These are phyloP conservation scores for Exserohilum turcica DNA, from an alignment of 2,329 filamentous ascomycete species.

Conservation along the genomic window DNA sequence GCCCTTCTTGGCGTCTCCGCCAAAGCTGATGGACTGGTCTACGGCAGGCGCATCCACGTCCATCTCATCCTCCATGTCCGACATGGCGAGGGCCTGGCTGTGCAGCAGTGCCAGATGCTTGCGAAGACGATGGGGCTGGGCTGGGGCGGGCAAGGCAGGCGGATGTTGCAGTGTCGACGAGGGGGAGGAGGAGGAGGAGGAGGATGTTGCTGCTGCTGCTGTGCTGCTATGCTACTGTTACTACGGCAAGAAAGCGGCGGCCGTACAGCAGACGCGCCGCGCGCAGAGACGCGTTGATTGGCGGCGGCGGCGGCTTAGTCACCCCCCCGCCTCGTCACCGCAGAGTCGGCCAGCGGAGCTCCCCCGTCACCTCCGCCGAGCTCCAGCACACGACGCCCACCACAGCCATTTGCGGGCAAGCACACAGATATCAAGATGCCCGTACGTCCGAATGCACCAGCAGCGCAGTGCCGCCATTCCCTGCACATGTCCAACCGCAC, in stretches of 20 bases:
- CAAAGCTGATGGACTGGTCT: slow-evolving; percentile 67
- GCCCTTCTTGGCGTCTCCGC: slow-evolving; percentile 78
- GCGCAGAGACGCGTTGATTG: slow-evolving; percentile 45
- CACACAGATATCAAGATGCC: slow-evolving; percentile 53
- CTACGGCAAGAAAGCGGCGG: slow-evolving; percentile 1
- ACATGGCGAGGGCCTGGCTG: slow-evolving; percentile 49
- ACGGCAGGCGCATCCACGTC: slow-evolving; percentile 65
- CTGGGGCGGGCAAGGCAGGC: not conserved
- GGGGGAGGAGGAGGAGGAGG: no score
- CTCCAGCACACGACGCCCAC: slow-evolving; percentile 25
- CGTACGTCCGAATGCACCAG: slow-evolving; percentile 40
- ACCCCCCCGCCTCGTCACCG: slow-evolving; percentile 41
- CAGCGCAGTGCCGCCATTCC: not conserved
- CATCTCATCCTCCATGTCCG: slow-evolving; percentile 67
- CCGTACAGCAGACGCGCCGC: slow-evolving; percentile 28
- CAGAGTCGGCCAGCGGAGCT: slow-evolving; percentile 37
- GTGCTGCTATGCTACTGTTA: no score
- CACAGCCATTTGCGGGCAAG: slow-evolving; percentile 20
- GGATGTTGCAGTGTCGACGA: not conserved
- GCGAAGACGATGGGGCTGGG: not conserved
- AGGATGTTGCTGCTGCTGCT: no score
- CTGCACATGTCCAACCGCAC: not conserved
- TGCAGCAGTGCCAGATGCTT: no score
- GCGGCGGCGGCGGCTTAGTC: slow-evolving; percentile 32
- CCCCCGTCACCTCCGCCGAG: slow-evolving; percentile 36